Evolutionary conservation across 2,329 filamentous ascomycete genomes (phyloP).

Genomic region (Scorias spongiosa): DNA sequence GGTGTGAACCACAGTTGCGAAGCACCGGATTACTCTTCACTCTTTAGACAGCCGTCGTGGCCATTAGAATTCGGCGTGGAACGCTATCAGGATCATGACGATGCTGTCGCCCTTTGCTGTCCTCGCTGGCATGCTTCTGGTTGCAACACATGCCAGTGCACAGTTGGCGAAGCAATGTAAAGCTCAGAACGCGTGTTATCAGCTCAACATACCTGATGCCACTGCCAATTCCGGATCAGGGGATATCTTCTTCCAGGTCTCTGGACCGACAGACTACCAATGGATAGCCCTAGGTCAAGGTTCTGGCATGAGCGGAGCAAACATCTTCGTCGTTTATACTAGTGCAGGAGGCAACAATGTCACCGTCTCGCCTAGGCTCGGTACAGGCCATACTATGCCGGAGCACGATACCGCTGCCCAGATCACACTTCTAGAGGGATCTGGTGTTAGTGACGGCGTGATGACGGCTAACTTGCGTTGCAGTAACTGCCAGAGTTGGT

Average conservation of each 20-base stretch:
- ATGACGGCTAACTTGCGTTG: conserved; percentile 44
- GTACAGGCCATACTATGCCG: conserved; percentile 30
- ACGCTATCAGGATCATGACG: too few relatives aligned
- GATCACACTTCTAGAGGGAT: conserved; percentile 37
- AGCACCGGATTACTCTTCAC: too few relatives aligned
- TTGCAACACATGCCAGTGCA: background rate
- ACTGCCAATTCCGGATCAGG: conserved; percentile 37
- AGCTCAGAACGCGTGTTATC: conserved; percentile 26
- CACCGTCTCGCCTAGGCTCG: conserved; percentile 39
- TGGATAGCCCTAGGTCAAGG: conserved; percentile 45
- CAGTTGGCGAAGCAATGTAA: conserved; percentile 4
- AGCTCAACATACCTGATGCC: conserved; percentile 38
- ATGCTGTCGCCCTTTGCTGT: background rate
- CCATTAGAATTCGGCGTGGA: too few relatives aligned
- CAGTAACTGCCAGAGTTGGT: conserved; percentile 38
- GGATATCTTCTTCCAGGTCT: conserved; percentile 44
- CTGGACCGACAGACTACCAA: conserved; percentile 35
- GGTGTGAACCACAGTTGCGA: too few relatives aligned
- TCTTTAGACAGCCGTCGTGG: too few relatives aligned
- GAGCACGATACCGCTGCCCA: conserved; percentile 26
- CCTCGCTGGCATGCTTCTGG: background rate
- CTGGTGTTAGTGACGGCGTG: conserved; percentile 34
- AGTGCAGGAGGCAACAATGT: conserved; percentile 37
- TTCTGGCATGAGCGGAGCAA: conserved; percentile 35
- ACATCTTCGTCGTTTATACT: conserved; percentile 46